phyloP scores from a whole-genome alignment of 192 early-diverging fungal species.

The Irineochytrium annulatum region DNA sequence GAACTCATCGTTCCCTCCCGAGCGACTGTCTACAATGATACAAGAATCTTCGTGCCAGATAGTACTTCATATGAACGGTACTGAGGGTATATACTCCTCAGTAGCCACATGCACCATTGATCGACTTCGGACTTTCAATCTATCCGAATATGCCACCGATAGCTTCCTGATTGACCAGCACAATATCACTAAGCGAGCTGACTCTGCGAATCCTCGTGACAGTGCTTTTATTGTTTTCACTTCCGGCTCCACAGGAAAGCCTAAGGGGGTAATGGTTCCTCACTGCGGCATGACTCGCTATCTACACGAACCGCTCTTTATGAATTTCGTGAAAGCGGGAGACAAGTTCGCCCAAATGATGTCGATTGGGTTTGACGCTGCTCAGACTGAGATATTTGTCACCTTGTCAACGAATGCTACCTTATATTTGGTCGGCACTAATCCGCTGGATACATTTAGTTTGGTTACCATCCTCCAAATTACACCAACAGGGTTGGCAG shows the following conservation, averaged over 20 bases:
- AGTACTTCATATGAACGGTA: constrained; percentile 13
- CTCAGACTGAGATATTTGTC: constrained; percentile 23
- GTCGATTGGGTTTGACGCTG: constrained; percentile 28
- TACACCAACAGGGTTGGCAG: constrained; percentile 28
- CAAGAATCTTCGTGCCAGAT: neutral
- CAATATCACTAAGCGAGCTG: neutral
- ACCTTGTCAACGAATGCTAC: constrained; percentile 15
- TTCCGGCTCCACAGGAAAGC: constrained; percentile 39
- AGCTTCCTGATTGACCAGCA: no score
- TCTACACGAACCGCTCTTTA: neutral
- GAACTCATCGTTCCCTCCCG: constrained; percentile 9
- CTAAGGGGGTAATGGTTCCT: constrained; percentile 32
- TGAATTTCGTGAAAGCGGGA: neutral
- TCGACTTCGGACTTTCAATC: no score
- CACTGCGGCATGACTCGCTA: constrained; percentile 24
- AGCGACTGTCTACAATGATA: constrained; percentile 30
- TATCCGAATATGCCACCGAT: no score
- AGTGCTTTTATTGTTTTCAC: constrained; percentile 26
- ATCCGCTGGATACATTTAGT: constrained; percentile 20
- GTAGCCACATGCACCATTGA: no score
- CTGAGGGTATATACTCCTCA: no score
- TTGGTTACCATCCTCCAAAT: constrained; percentile 13
- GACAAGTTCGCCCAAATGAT: constrained; percentile 11
- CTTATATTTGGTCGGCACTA: constrained; percentile 22
- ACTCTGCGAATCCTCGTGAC: neutral